phyloP scores from a whole-genome alignment of 2,329 filamentous ascomycete genomes.

The Colletotrichum camelliae region DNA sequence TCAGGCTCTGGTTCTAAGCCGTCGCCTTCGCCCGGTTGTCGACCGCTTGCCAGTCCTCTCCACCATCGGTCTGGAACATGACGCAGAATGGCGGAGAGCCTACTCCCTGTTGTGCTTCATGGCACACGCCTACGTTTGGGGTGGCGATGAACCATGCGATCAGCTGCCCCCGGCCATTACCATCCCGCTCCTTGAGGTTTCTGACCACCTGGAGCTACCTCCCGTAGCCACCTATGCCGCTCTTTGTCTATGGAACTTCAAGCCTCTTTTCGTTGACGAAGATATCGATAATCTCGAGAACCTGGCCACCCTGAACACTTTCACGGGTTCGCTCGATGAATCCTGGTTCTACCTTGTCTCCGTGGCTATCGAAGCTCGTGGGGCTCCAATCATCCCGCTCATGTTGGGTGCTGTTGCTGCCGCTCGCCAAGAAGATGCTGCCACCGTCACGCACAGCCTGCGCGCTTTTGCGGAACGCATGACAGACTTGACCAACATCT shows the following conservation, averaged over 20 bases:
- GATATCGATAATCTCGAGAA: conserved; percentile 85
- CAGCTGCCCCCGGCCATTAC: conserved; percentile 81
- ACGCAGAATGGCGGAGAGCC: conserved; percentile 91
- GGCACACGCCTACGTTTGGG: conserved; percentile 96
- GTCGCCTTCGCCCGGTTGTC: conserved; percentile 79
- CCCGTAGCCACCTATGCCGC: conserved; percentile 94
- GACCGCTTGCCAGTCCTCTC: conserved; percentile 84
- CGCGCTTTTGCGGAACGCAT: conserved; percentile 83
- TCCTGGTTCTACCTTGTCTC: conserved; percentile 99
- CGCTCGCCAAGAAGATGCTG: conserved; percentile 71
- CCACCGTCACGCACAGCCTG: conserved; percentile 79
- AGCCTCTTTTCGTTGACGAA: conserved; percentile 85
- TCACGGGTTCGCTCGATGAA: conserved; percentile 93
- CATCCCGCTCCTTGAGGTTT: conserved; percentile 80
- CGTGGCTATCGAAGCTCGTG: conserved; percentile 92
- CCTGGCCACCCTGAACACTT: conserved; percentile 84
- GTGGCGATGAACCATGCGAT: conserved; percentile 82
- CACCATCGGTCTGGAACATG: conserved; percentile 79
- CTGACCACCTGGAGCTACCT: conserved; percentile 80
- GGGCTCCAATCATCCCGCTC: conserved; percentile 82
- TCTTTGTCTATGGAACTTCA: conserved; percentile 96
- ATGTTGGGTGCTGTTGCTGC: conserved; percentile 90
- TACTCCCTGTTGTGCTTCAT: conserved; percentile 92
- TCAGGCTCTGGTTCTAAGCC: conserved; percentile 85
- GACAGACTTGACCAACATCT: conserved; percentile 79